Evolutionary conservation across 169 alveolate genomes (phyloP).

Genomic region (Cystoisospora suis): DNA sequence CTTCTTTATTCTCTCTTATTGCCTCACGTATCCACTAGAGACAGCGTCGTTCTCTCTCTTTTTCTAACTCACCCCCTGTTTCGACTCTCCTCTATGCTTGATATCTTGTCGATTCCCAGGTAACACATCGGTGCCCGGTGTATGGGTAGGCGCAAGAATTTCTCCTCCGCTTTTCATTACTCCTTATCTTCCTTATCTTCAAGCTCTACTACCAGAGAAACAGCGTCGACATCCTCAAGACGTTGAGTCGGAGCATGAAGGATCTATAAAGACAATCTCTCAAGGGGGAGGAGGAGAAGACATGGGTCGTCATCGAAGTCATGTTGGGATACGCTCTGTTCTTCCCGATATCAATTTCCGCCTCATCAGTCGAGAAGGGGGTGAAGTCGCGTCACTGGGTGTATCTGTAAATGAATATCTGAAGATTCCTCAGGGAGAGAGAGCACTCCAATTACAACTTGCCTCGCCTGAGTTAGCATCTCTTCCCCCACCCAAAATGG

Average conservation of each 20-base stretch:
- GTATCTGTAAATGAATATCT: constrained; percentile 41
- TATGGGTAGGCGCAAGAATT: constrained; percentile 58
- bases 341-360: constrained; percentile 57
- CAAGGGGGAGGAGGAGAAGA: not conserved
- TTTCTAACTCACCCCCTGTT: too few species aligned
- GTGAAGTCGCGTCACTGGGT: constrained; percentile 37
- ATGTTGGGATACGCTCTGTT: not conserved
- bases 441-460: constrained; percentile 30
- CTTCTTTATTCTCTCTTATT: too few species aligned
- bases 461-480: constrained; percentile 34
- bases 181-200: constrained; percentile 51
- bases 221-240: not conserved
- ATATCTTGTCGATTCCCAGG: too few species aligned
- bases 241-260: not conserved
- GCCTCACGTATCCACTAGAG: too few species aligned
- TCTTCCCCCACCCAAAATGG: constrained; percentile 51
- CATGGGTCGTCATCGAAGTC: not conserved
- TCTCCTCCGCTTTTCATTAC: constrained; percentile 44
- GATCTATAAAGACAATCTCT: not conserved
- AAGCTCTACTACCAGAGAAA: not conserved
- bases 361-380: constrained; percentile 36
- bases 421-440: constrained; percentile 49
- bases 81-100: too few species aligned
- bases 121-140: constrained; percentile 36
- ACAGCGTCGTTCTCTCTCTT: too few species aligned